Evolutionary conservation across 352 stramenopile genomes (phyloP).

Genomic region (Globisporangium camurandrum): DNA sequence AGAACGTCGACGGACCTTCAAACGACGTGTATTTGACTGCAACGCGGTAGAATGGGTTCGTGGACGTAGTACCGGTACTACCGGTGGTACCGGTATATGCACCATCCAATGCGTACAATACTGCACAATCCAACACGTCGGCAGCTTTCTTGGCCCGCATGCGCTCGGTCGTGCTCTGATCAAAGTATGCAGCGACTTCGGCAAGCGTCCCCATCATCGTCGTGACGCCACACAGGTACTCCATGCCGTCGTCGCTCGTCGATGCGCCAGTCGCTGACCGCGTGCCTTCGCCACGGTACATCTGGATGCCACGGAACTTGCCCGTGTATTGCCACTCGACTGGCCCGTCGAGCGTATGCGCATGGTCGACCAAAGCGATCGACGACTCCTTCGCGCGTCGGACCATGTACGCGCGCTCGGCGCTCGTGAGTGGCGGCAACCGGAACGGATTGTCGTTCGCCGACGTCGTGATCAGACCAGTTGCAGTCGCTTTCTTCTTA

Average conservation of each 20-base stretch:
- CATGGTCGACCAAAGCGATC: conserved; percentile 57
- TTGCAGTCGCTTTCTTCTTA: conserved; percentile 3
- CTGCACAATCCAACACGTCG: conserved; percentile 56
- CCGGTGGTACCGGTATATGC: too few relatives aligned
- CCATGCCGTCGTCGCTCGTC: conserved; percentile 29
- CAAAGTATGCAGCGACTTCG: conserved; percentile 59
- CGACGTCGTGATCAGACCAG: not conserved
- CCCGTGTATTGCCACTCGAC: conserved; percentile 74
- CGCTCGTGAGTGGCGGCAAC: conserved; percentile 23
- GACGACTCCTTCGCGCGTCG: conserved; percentile 63
- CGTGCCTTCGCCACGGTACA: conserved; percentile 71
- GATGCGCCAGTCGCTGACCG: too few relatives aligned
- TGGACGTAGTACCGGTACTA: conserved; percentile 17
- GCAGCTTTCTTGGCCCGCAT: conserved; percentile 57
- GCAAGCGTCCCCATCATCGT: conserved; percentile 67
- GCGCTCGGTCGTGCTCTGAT: conserved; percentile 47
- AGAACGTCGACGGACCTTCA: conserved; percentile 49
- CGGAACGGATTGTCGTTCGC: conserved; percentile 12
- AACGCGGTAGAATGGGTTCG: conserved; percentile 57
- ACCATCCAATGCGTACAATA: conserved; percentile 53
- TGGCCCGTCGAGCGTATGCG: conserved; percentile 61
- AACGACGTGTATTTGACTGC: conserved; percentile 66
- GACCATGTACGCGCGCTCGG: conserved; percentile 53
- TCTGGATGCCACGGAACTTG: conserved; percentile 67
- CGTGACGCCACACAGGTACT: conserved; percentile 69